Percentiles rank a stretch among this genome's conserved stretches.
Conservation (phyloP, 768 basidiomycete genomes). For the Boletus patriciae region DNA sequence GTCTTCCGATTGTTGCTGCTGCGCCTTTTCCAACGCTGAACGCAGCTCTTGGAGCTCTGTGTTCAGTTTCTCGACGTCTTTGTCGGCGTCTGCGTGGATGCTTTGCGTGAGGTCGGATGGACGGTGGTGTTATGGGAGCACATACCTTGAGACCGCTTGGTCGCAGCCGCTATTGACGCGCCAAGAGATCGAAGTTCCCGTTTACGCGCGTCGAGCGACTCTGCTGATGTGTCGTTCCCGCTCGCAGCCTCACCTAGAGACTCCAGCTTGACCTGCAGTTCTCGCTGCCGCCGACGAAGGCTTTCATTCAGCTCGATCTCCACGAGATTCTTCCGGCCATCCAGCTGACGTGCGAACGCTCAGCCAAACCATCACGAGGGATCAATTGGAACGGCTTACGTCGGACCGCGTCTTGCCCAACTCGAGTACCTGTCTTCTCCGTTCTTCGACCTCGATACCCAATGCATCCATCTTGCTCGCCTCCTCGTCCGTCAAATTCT, state of each 20-base stretch:
- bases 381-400: slow-evolving; percentile 42
- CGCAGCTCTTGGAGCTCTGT: slow-evolving; percentile 67
- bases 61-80: slow-evolving; percentile 62
- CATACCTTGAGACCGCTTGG: slow-evolving; percentile 62
- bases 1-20: slow-evolving; percentile 84
- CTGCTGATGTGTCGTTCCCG: slow-evolving; percentile 55
- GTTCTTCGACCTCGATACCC: slow-evolving; percentile 71
- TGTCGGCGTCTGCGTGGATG: slow-evolving; percentile 58
- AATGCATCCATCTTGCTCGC: slow-evolving; percentile 62
- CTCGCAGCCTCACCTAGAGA: slow-evolving; percentile 60
- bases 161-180: slow-evolving; percentile 61
- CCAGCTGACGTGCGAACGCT: slow-evolving; percentile 37
- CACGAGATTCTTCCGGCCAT: slow-evolving; percentile 72
- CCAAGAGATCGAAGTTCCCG: slow-evolving; percentile 71
- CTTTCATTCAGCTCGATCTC: slow-evolving; percentile 95
- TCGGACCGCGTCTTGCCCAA: slow-evolving; percentile 66
- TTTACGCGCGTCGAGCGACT: slow-evolving; percentile 65
- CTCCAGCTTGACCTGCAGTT: slow-evolving; percentile 75
- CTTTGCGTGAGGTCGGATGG: neutral
- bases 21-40: slow-evolving; percentile 65
- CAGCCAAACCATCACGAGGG: neutral
- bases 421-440: slow-evolving; percentile 69
- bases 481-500: slow-evolving; percentile 74
- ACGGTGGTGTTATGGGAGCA: neutral
- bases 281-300: slow-evolving; percentile 75